Base-by-base conservation (phyloP, 306 rosid species). In the Gastrolobium bilobum region DNA sequence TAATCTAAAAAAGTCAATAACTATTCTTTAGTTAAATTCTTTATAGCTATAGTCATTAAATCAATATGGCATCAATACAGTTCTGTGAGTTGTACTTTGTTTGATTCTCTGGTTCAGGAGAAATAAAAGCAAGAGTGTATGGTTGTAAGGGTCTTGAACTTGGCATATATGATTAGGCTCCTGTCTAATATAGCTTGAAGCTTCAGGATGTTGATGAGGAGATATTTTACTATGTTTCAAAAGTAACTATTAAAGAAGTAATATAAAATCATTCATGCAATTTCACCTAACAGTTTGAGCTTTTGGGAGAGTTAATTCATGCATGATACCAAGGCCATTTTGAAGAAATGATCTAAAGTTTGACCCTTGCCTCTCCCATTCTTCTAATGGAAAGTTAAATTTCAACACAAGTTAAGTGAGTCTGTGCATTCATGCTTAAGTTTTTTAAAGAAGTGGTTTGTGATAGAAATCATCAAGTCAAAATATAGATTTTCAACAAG, bases 401-500 rank as follows among this genome's bases (percentile, higher is more conserved):
- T 20, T 20, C 26, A 20, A 20, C 26, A 20, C 26, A 20, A 20
- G 0, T 20, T 20, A 20, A 20, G 26, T 20, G 26, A 20, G 26
- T 20, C 26, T 20, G 26, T 20, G 26, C 26, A 20, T 20, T 20
- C 26, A 20, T 1, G 26, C 26, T 20, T 20, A 20, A 20, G 26
- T 20, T 20, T 20, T 20, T 20, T 20, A 20, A 20, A 20, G 26
- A 20, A 20, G 26, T 20, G 26, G 26, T 20, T 20, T 1, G 26
- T 20, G 26, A 20, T 20, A 20, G 26, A 20, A 20, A 20, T 20
- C 64, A 78, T 56, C 64, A 43, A 33, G 31, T 54, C 20, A 65
- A 78, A 65, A 51, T 57, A 79, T 65, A 64, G 50, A 29, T 31
- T 59, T 58, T 69, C 29, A 51, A 63, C 73, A 42, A 73, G 75